Base-by-base conservation (phyloP, 495 filamentous ascomycete species). In the Neurospora sp. region DNA sequence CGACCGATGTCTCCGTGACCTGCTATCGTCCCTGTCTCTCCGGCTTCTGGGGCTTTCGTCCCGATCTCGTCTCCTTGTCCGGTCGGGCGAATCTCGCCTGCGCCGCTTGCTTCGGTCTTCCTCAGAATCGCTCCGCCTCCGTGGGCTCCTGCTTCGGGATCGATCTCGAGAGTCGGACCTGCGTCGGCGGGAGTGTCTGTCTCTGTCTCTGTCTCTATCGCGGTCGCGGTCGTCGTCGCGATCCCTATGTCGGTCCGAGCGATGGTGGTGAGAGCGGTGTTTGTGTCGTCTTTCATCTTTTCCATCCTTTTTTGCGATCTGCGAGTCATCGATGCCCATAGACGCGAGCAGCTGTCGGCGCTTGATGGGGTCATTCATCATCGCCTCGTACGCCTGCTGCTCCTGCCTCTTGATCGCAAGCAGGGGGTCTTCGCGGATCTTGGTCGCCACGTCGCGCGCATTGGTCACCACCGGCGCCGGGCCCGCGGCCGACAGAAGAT, bases 341-440 rank as follows among this genome's bases (percentile, higher is more conserved):
- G 87, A 86, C 66, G 89, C 88, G 66, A 93, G 85, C 37, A 94
- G 82, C 79, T 92, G 89, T 76, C 90, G 84, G 77, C 91, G 86
- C 79, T 90, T 90, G 60, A 91, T 86, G 4, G 92, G 90, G 78
- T 97, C 93, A 74, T 93, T 96, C 86, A 97, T 93, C 86, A 92
- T 89, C 0, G 90, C 89, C 81, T 98, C 93, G 78, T 95, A 95
- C 7, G 93, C 93, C 73, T 92, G 92, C 82, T 98, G 94, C 79
- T 98, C 94, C 80, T 93, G 90, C 82, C 89, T 92, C 87, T 95
- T 97, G 78, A 99, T 96, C 70, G 93, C 92, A 40, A 99, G 81
- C 77, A 99, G 82, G 42, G 96, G 96, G 78, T 99, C 96, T 71
- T 94, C 91, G 78, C 93, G 82, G 69, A 98, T 90, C 84, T 99